Percentiles rank a stretch among this genome's conserved stretches.
Conservation (phyloP, 495 filamentous ascomycete genomes). For the Annulohypoxylon moriforme region DNA sequence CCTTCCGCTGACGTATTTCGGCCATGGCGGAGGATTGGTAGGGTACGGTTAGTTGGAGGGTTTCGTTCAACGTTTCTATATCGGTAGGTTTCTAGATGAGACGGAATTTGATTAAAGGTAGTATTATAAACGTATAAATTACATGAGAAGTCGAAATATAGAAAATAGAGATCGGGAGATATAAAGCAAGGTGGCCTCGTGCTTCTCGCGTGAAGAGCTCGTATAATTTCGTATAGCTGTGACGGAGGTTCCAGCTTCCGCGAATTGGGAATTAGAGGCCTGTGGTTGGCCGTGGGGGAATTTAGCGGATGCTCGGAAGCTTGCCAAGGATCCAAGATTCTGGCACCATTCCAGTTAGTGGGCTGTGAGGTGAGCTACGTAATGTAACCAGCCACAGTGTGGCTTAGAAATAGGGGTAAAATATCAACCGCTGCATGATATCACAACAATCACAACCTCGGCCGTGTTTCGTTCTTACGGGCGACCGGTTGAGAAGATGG, state of each 20-base stretch:
- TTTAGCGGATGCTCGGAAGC: not conserved
- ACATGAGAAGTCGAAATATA: not conserved
- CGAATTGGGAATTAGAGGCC: slow-evolving; percentile 32
- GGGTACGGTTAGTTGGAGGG: not conserved
- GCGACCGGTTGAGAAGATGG: not conserved
- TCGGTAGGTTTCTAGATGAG: not conserved
- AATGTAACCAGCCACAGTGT: slow-evolving; percentile 19
- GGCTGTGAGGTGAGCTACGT: too few species aligned
- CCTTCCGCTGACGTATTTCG: slow-evolving; percentile 45
- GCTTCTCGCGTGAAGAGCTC: not conserved
- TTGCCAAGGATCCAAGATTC: not conserved
- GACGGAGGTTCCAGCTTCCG: slow-evolving; percentile 36
- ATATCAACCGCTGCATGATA: not conserved
- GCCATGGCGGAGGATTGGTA: slow-evolving; percentile 26
- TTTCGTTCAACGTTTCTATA: not conserved
- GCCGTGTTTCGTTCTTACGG: not conserved
- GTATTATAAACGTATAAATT: slow-evolving; percentile 20
- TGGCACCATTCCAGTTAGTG: not conserved
- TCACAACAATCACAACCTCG: not conserved
- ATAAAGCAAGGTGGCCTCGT: slow-evolving; percentile 38
- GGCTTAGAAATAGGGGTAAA: slow-evolving; percentile 29
- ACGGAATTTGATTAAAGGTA: slow-evolving; percentile 3
- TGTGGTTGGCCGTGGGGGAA: slow-evolving; percentile 28
- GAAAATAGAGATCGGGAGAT: not conserved
- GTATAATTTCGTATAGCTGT: slow-evolving; percentile 18